Conservation (phyloP, 2,329 filamentous ascomycete genomes). For the Fusarium equiseti region DNA sequence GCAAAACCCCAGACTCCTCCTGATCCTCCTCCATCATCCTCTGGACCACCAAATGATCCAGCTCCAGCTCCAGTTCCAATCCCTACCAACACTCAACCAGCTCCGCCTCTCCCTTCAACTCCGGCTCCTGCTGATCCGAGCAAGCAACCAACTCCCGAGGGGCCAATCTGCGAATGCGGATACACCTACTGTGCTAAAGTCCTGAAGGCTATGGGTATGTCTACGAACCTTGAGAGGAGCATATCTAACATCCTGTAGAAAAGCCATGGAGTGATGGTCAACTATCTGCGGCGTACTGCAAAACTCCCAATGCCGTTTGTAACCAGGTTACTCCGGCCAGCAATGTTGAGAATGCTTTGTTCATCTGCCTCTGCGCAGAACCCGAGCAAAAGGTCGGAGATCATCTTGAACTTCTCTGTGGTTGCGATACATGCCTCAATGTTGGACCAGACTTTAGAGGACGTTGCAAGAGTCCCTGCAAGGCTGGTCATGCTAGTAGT, state of each 20-base stretch:
- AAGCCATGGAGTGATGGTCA: conserved; percentile 52
- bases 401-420: conserved; percentile 54
- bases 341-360: conserved; percentile 51
- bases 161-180: conserved; percentile 56
- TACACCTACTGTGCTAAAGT: conserved; percentile 58
- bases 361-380: conserved; percentile 55
- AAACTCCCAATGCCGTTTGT: conserved; percentile 53
- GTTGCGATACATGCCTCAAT: conserved; percentile 56
- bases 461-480: conserved; percentile 55
- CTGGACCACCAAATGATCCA: conserved; percentile 1
- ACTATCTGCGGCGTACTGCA: conserved; percentile 54
- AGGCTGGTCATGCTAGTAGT: conserved; percentile 27
- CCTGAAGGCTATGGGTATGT: conserved; percentile 54
- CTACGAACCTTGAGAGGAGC: fast-evolving
- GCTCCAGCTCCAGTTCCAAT: conserved; percentile 15
- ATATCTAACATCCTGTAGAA: conserved; percentile 37
- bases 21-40: conserved; percentile 1
- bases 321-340: conserved; percentile 48
- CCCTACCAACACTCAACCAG: conserved; percentile 14
- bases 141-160: conserved; percentile 38
- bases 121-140: conserved; percentile 39
- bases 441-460: conserved; percentile 56
- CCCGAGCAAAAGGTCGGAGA: conserved; percentile 51
- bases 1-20: conserved; percentile 45
- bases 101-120: conserved; percentile 28